Conservation (phyloP, 768 basidiomycete genomes). For the Boletus rubroflammeus region DNA sequence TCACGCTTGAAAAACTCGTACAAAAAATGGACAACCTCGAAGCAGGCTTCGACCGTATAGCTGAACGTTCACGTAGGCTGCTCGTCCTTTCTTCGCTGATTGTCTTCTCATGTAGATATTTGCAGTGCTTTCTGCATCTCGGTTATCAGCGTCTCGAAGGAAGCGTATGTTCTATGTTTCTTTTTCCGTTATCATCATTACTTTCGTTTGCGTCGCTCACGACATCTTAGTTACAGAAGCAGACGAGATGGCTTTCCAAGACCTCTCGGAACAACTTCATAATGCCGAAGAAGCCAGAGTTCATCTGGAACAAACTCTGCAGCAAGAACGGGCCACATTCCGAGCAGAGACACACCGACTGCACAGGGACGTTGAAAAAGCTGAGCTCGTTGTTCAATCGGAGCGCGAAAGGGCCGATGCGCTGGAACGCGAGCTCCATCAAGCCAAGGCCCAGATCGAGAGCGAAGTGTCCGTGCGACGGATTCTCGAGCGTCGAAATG, state of each 20-base stretch:
- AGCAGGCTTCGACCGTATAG: conserved; percentile 79
- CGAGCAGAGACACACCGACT: conserved; percentile 58
- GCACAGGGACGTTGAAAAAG: conserved; percentile 40
- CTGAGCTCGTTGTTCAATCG: conserved; percentile 34
- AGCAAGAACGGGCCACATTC: conserved; percentile 54
- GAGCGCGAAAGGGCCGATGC: conserved; percentile 54
- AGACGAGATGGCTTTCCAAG: conserved; percentile 73
- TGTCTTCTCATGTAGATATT: conserved; percentile 3
- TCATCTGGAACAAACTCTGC: conserved; percentile 53
- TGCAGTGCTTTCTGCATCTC: conserved; percentile 72
- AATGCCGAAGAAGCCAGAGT: conserved; percentile 52
- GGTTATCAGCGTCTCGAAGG: conserved; percentile 63
- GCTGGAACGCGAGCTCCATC: conserved; percentile 62
- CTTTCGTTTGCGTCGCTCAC: conserved; percentile 6
- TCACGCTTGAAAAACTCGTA: conserved; percentile 64
- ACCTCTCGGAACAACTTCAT: conserved; percentile 65
- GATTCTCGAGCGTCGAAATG: conserved; percentile 62
- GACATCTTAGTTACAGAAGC: conserved; percentile 56
- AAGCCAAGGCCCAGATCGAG: conserved; percentile 60
- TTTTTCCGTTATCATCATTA: not conserved
- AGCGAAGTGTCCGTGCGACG: conserved; percentile 57
- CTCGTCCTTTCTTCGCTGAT: not conserved
- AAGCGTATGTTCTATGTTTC: conserved; percentile 52
- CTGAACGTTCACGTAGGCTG: conserved; percentile 73
- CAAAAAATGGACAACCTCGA: conserved; percentile 77